Evolutionary conservation across 2,329 filamentous ascomycete species (phyloP), one percentile per base, ranked within the genome.

Genomic region (Tolypocladium nubicola): DNA sequence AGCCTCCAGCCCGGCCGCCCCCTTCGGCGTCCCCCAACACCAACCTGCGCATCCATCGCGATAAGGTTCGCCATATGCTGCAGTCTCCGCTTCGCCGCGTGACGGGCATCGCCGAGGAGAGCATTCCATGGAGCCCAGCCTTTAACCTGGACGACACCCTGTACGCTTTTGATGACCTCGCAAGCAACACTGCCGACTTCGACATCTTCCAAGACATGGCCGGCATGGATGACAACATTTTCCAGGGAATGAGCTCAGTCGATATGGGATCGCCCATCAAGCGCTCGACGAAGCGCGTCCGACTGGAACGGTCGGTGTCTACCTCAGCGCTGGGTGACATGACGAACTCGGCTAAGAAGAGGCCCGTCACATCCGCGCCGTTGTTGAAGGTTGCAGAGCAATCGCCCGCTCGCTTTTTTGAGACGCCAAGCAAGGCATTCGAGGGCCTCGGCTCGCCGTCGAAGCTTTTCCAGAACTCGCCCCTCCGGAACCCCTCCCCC

Each of bases 11-110:
- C 2, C 66, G 64, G 5, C 72, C 75, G 9, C 82, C 81, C 33
- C 89, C 89, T 56, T 96, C 93, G 0, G 87, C 90, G 21, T 97
- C 93, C 16, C 93, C 94, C 2, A 95, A 94, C 68, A 97, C 93
- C 11, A 96, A 96, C 67, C 80, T 97, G 23, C 86, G 87, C 58
- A 85, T 94, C 63, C 94, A 97, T 68, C 88, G 93, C 56, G 86
- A 93, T 66, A 87, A 85, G 62, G 90, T 97, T 55, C 83, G 84
- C 63, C 79, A 89, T 63, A 84, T 96, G 77, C 83, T 96, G 50
- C 89, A 90, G 57, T 94, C 90, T 6, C 90, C 90, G 4, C 76
- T 83, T 54, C 72, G 75, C 35, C 72, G 75, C 19, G 79, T 83
- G 53, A 65, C 62, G 21, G 72, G 68, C 10, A 61, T 68, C 40